A percentile compares a stretch with the other conserved stretches of the same genome.
phyloP scores from a whole-genome alignment of 768 basidiomycete species.

The Lentinula detonsa region DNA sequence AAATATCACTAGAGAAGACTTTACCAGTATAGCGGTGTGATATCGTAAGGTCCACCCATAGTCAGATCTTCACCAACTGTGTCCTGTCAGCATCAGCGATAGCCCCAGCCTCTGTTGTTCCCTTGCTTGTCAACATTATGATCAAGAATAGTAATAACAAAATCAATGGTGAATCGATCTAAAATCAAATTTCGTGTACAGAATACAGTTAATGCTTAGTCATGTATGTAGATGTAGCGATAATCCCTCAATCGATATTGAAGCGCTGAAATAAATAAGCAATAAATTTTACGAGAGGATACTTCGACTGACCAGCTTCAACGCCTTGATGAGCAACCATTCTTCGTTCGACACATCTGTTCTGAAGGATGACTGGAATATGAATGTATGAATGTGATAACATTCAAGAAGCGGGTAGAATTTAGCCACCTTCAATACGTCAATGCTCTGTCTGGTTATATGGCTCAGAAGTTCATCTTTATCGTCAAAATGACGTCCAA shows the following conservation, averaged over 20 bases:
- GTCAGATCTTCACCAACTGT: constrained; percentile 47
- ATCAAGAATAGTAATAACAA: background rate
- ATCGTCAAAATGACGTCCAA: constrained; percentile 92
- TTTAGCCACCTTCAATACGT: constrained; percentile 79
- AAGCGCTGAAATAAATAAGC: constrained; percentile 19
- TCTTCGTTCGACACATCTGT: constrained; percentile 86
- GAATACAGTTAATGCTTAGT: background rate
- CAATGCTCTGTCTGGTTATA: constrained; percentile 89
- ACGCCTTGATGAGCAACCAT: constrained; percentile 85
- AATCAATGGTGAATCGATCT: background rate
- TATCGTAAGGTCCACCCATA: constrained; percentile 23
- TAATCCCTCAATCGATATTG: constrained; percentile 14
- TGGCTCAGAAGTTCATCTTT: constrained; percentile 92
- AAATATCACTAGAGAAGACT: constrained; percentile 57
- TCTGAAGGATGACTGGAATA: constrained; percentile 71
- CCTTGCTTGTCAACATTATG: background rate
- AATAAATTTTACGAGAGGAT: constrained; percentile 17
- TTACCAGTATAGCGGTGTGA: constrained; percentile 54
- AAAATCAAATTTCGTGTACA: background rate
- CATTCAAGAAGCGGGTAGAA: constrained; percentile 1
- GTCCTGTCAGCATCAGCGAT: constrained; percentile 40
- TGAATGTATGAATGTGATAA: background rate
- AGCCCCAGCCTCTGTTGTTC: constrained; percentile 7
- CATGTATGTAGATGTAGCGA: background rate
- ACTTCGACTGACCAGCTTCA: constrained; percentile 56